phyloP scores from a whole-genome alignment of 192 early-diverging fungal genomes.

The Backusella tarrabulga region DNA sequence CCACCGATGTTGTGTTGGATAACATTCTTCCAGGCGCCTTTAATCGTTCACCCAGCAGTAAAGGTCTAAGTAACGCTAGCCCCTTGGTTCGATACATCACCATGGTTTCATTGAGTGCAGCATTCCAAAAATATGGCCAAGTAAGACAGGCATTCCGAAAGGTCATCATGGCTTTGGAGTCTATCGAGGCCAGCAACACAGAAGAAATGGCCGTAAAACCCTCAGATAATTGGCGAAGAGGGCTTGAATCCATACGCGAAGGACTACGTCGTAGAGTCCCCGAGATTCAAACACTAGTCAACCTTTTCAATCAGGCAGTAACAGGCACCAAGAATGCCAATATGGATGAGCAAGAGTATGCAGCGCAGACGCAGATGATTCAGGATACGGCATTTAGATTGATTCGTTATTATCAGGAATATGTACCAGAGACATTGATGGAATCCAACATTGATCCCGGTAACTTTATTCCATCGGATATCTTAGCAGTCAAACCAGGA shows the following conservation, averaged over 20 bases:
- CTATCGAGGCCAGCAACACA: neutral
- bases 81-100: constrained; percentile 63
- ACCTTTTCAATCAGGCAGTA: constrained; percentile 40
- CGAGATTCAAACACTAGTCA: constrained; percentile 66
- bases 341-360: constrained; percentile 41
- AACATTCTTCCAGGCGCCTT: constrained; percentile 67
- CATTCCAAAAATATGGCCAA: constrained; percentile 58
- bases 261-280: constrained; percentile 67
- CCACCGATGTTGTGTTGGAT: constrained; percentile 54
- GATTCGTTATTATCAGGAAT: constrained; percentile 65
- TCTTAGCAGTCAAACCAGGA: constrained; percentile 47
- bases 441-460: constrained; percentile 73
- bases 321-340: constrained; percentile 27
- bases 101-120: constrained; percentile 50
- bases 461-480: constrained; percentile 68
- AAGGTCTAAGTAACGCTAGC: constrained; percentile 65
- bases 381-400: constrained; percentile 56
- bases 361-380: constrained; percentile 43
- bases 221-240: constrained; percentile 29
- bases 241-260: constrained; percentile 38
- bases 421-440: constrained; percentile 60
- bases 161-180: constrained; percentile 35
- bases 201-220: constrained; percentile 6
- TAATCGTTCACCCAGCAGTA: constrained; percentile 49
- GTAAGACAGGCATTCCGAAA: constrained; percentile 27